Conservation (phyloP, 78 protist genomes). For the Mastigamoeba balamuthi region DNA sequence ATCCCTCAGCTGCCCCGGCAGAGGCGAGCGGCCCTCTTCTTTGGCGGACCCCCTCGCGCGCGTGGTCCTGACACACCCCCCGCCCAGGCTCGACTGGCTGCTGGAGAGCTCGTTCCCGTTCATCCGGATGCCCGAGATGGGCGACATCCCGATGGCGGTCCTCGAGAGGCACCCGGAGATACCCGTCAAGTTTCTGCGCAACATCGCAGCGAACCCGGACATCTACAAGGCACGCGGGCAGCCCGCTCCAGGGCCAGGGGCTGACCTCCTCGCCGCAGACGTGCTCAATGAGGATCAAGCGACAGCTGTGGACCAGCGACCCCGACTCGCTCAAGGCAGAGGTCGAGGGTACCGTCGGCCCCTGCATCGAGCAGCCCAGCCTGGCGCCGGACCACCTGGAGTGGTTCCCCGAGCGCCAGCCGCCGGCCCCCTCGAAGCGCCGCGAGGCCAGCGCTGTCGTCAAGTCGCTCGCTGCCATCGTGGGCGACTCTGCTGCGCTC, state of each 20-base stretch:
- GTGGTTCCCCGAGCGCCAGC: not conserved
- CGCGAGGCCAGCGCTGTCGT: slow-evolving; percentile 12
- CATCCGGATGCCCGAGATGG: slow-evolving; percentile 27
- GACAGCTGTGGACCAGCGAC: slow-evolving; percentile 30
- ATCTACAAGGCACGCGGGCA: slow-evolving; percentile 6
- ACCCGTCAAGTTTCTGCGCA: slow-evolving; percentile 18
- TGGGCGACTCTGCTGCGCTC: slow-evolving; percentile 6
- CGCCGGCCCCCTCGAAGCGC: slow-evolving; percentile 12
- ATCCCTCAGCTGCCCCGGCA: not conserved
- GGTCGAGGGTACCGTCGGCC: slow-evolving; percentile 1
- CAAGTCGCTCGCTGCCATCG: slow-evolving; percentile 1
- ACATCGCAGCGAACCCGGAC: slow-evolving; percentile 9
- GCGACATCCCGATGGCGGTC: slow-evolving; percentile 30
- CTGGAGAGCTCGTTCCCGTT: slow-evolving; percentile 30
- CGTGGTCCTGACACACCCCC: not conserved
- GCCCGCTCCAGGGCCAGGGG: not conserved
- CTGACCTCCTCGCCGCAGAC: not conserved
- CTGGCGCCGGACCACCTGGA: slow-evolving; percentile 20
- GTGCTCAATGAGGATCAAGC: slow-evolving; percentile 29
- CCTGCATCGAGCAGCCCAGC: slow-evolving; percentile 20
- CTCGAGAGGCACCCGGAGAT: slow-evolving; percentile 26
- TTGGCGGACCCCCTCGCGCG: not conserved
- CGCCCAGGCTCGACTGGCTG: slow-evolving; percentile 17
- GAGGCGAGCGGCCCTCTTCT: not conserved
- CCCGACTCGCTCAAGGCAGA: slow-evolving; percentile 9